Evolutionary conservation across 495 filamentous ascomycete genomes (phyloP), one percentile per base, ranked within the genome.

Genomic region (Acidomyces sp.): DNA sequence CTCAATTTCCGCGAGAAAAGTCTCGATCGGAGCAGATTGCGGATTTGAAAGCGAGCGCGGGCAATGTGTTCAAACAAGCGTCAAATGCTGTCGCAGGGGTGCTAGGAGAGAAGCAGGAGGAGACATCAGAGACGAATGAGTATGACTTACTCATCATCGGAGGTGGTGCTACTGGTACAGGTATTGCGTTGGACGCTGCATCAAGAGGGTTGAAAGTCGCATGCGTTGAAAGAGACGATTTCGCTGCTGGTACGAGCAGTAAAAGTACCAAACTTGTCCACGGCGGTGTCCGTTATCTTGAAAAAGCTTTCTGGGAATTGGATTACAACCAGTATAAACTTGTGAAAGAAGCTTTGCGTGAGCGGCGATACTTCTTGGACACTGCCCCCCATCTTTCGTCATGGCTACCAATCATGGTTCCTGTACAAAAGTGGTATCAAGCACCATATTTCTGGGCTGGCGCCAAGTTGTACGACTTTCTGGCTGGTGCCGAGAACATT

Each of bases 201-300:
- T 93, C 87, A 1, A 70, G 90, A 60, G 90, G 90, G 4, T 63
- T 97, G 52, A 90, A 82, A 63, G 90, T 97, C 28, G 90, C 90
- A 25, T 59, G 93, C 30, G 78, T 97, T n/a, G 90, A 97, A 60
- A 68, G 85, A 37, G 90, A 96, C 55, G 90, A 97, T 60, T 97
- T 97, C 62, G 81, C 78, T 54, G 74, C 77, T 47, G 90, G 90
- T 16, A 97, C 90, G 11, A 93, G 85, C 60, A 88, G 81, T 56
- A 97, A 97, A 64, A 90, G 82, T 62, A 97, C 90, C 23, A 97
- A 97, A 61, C 66, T 97, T 43, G 90, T 97, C 2, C 90, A 97
- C 61, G 90, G 90, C 45, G 90, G 90, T 53, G 90, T 97, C 32
- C 71, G 90, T 43, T 97, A 97, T 56, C 65, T 97, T 37, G 90